These are phyloP conservation scores for Fraxinus quadrangulata DNA, from an alignment of 257 asterid genomes.

Conservation along the genomic window DNA sequence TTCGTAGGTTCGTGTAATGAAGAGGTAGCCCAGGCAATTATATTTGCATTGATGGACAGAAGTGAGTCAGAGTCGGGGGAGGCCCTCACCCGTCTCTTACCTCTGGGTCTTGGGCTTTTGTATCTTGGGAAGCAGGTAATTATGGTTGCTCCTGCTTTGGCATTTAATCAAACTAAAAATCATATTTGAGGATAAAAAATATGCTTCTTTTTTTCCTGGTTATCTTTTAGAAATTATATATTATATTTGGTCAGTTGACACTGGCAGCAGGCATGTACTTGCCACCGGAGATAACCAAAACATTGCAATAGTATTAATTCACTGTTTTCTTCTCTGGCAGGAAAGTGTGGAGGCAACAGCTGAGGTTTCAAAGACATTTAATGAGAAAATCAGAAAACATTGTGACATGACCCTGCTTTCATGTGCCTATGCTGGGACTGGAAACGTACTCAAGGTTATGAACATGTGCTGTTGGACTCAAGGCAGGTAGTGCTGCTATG, in stretches of 20 bases:
- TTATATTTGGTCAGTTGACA: background rate
- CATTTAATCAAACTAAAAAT: background rate
- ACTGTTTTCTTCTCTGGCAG: slow-evolving; percentile 38
- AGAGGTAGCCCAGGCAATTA: slow-evolving; percentile 88
- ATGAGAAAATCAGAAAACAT: slow-evolving; percentile 74
- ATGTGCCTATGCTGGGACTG: slow-evolving; percentile 98
- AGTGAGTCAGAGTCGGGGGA: slow-evolving; percentile 86
- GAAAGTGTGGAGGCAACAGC: slow-evolving; percentile 90
- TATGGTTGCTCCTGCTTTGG: background rate
- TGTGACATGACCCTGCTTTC: slow-evolving; percentile 89
- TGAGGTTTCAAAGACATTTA: slow-evolving; percentile 83
- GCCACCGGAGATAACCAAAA: slow-evolving; percentile 3
- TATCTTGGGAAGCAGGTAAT: slow-evolving; percentile 95
- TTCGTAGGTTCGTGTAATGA: slow-evolving; percentile 91
- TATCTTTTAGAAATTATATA: background rate
- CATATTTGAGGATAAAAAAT: background rate
- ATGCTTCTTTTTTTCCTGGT: background rate
- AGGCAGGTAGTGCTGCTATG: background rate
- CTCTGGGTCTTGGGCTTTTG: slow-evolving; percentile 93
- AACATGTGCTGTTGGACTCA: slow-evolving; percentile 3
- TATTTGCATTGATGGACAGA: slow-evolving; percentile 83
- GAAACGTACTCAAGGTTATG: slow-evolving; percentile 88
- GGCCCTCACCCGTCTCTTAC: slow-evolving; percentile 77
- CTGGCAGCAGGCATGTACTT: slow-evolving; percentile 4
- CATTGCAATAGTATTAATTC: slow-evolving; percentile 27